A percentile compares a stretch with the other conserved stretches of the same genome.
These are phyloP conservation scores for Ceratobasidium sp. DNA, from an alignment of 1,284 basidiomycete species.

Conservation along the genomic window DNA sequence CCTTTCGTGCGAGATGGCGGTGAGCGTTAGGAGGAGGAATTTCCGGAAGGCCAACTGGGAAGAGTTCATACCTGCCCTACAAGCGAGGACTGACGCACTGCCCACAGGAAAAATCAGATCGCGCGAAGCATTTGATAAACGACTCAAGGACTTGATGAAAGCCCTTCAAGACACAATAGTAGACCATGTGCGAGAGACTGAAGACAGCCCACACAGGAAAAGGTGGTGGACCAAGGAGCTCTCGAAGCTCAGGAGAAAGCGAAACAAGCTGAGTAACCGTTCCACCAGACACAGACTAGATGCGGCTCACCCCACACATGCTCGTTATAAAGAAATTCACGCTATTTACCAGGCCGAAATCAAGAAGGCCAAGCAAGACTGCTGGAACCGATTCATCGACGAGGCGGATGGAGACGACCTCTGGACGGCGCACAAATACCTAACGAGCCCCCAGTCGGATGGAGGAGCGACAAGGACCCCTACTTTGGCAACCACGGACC, in stretches of 20 bases:
- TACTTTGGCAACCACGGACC: not conserved
- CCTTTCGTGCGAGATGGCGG: not conserved
- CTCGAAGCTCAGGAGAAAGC: not conserved
- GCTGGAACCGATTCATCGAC: slow-evolving; percentile 47
- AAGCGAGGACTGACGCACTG: not conserved
- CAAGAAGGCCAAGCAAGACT: slow-evolving; percentile 12
- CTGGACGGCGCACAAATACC: slow-evolving; percentile 45
- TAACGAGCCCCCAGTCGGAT: not conserved
- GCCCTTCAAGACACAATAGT: slow-evolving; percentile 13
- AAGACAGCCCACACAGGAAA: slow-evolving; percentile 24
- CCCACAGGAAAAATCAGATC: not conserved
- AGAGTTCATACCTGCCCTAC: slow-evolving; percentile 35
- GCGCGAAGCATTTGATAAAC: not conserved
- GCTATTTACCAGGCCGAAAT: slow-evolving; percentile 22
- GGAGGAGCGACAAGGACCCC: slow-evolving; percentile 32
- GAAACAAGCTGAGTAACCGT: not conserved
- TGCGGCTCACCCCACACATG: not conserved
- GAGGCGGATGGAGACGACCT: slow-evolving; percentile 32
- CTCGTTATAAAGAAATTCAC: not conserved
- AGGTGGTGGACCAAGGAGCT: slow-evolving; percentile 45
- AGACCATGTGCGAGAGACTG: not conserved
- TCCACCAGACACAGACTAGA: not conserved
- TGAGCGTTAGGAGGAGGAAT: not conserved
- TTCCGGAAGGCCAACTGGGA: slow-evolving; percentile 46
- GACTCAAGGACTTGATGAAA: not conserved